phyloP scores from a whole-genome alignment of 352 stramenopile species.

The Globisporangium cylindrosporum region DNA sequence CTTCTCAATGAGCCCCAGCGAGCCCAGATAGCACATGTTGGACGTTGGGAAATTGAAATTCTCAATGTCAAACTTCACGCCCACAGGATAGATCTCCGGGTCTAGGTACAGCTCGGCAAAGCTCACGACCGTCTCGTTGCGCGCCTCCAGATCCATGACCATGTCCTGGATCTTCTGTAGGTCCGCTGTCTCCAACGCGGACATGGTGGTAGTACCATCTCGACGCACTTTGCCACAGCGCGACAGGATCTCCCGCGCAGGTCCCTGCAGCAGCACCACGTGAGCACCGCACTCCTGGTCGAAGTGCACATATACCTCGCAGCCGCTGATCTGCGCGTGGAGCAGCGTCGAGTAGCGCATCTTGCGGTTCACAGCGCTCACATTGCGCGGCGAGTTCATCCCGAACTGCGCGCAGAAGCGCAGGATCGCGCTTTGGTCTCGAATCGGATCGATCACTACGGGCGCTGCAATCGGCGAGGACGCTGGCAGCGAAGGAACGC shows the following conservation, averaged over 20 bases:
- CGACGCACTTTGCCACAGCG: constrained; percentile 44
- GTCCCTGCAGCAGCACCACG: constrained; percentile 45
- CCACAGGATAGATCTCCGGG: constrained; percentile 36
- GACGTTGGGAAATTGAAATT: constrained; percentile 57
- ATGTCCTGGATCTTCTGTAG: constrained; percentile 42
- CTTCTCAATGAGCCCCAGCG: constrained; percentile 47
- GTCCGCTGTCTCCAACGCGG: constrained; percentile 37
- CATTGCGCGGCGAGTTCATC: constrained; percentile 23
- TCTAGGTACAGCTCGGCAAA: constrained; percentile 54
- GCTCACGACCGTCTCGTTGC: constrained; percentile 45
- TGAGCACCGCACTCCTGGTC: constrained; percentile 45
- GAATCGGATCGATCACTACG: constrained; percentile 37
- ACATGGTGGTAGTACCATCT: constrained; percentile 10
- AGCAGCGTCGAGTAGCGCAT: constrained; percentile 40
- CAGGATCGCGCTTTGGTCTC: constrained; percentile 44
- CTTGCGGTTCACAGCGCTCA: constrained; percentile 23
- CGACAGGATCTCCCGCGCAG: constrained; percentile 46
- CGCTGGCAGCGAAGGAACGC: constrained; percentile 30
- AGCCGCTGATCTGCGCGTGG: constrained; percentile 43
- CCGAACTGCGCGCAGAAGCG: constrained; percentile 47
- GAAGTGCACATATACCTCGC: constrained; percentile 58
- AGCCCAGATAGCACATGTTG: constrained; percentile 54
- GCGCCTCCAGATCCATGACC: constrained; percentile 41
- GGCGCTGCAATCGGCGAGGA: constrained; percentile 41
- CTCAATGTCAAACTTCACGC: constrained; percentile 49